phyloP scores from a whole-genome alignment of 768 basidiomycete species.

The Kwoniella europaea region DNA sequence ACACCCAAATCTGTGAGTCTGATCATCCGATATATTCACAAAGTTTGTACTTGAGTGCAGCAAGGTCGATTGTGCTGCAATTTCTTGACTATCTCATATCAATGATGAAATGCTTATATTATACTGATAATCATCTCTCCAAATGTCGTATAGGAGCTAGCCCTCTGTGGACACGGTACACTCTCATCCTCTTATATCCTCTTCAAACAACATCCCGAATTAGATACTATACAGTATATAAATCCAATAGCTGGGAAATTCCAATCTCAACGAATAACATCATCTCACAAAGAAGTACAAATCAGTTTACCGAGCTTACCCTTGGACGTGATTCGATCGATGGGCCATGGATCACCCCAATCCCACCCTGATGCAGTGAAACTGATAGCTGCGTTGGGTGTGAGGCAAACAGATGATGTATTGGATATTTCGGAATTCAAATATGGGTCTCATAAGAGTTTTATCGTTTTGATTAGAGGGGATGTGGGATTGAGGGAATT shows the following conservation, averaged over 20 bases:
- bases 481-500: constrained; percentile 18
- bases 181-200: not conserved
- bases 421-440: constrained; percentile 22
- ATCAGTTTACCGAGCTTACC: constrained; percentile 1
- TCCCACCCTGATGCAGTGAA: not conserved
- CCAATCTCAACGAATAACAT: not conserved
- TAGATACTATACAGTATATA: not conserved
- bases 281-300: not conserved
- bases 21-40: not conserved
- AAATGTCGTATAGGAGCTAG: not conserved
- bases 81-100: too few relatives aligned
- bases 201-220: not conserved
- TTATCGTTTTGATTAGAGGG: constrained; percentile 22
- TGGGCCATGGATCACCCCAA: not conserved
- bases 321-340: not conserved
- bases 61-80: too few relatives aligned
- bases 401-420: constrained; percentile 11
- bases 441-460: constrained; percentile 10
- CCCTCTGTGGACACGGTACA: constrained; percentile 1
- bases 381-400: constrained; percentile 4
- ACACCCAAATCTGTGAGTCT: constrained; percentile 8
- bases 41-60: not conserved
- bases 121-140: too few relatives aligned
- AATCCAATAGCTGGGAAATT: constrained; percentile 2
- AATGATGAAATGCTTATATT: too few relatives aligned